A percentile compares a stretch with the other conserved stretches of the same genome.
Evolutionary conservation across 2,329 filamentous ascomycete genomes (phyloP).

Genomic region (Diplocarpon mali): DNA sequence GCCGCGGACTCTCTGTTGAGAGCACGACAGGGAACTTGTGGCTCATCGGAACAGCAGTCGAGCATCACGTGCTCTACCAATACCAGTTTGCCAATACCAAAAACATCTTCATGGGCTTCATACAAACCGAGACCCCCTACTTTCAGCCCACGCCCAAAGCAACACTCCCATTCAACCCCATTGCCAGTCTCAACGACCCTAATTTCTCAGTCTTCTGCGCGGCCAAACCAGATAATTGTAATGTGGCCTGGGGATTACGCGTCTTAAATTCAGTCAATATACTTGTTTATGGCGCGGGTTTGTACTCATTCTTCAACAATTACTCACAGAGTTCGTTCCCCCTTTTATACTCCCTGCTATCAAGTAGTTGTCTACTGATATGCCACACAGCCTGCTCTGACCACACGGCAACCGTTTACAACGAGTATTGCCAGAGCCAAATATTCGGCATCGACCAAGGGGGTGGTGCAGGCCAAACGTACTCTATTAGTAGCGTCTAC

Average conservation of each 20-base stretch:
- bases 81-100: too few relatives aligned
- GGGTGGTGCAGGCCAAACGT: not conserved
- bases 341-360: not conserved
- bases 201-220: constrained; percentile 35
- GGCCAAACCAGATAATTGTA: constrained; percentile 33
- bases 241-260: constrained; percentile 56
- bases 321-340: constrained; percentile 30
- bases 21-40: too few relatives aligned
- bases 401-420: constrained; percentile 1
- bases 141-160: too few relatives aligned
- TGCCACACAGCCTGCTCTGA: not conserved
- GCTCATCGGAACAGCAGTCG: too few relatives aligned
- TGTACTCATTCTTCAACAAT: constrained; percentile 50
- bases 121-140: too few relatives aligned
- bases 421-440: constrained; percentile 3
- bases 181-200: constrained; percentile 38
- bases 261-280: constrained; percentile 41
- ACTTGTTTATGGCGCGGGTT: constrained; percentile 39
- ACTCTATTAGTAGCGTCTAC: not conserved
- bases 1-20: too few relatives aligned
- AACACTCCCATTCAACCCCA: too few relatives aligned
- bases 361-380: not conserved
- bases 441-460: constrained; percentile 2
- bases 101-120: too few relatives aligned
- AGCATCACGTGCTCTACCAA: too few relatives aligned